Base-by-base conservation (phyloP, 805 yeast species). In the Metschnikowia lunata region DNA sequence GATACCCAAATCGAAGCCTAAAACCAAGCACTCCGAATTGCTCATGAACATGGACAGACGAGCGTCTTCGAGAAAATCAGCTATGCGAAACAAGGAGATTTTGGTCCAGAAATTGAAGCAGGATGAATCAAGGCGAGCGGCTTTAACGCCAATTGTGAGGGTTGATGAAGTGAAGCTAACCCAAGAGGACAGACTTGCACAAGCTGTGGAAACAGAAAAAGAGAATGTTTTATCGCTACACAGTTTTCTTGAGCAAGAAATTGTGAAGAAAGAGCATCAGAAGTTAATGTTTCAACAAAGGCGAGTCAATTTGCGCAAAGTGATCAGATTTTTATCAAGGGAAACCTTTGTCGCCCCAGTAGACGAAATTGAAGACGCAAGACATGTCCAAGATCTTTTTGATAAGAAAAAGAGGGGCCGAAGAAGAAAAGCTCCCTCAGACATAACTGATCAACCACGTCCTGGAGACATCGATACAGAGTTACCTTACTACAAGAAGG, bases 161-260 rank as follows among this genome's bases (percentile, higher is more conserved):
- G 60, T 63, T 8, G 64, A 72, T 46, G 67, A 71, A 39, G 62
- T 62, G 13, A 80, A 80, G 66, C 66, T 80, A 57, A 84, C 93
- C 0, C 85, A 85, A 54, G 88, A 79, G 46, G 88, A 85, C 57
- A 69, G 83, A 34, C 63, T 85, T 36, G 83, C 76, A n/a, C 93
- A 88, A 60, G 98, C 99, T 1, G 69, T 82, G 37, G 85, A 83
- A 54, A 93, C 97, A 0, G 99, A 93, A 63, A 74, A 76, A 58
- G 75, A 77, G 36, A 93, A 93, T 61, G 67, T 80, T 2, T 69
- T 79, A 26, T 85, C 97, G 3, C 69, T 93, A 51, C 80, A 85
- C 49, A 72, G 77, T 55, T 93, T 86, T 59, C 79, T 83, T 55
- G 95, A 90, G 55, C 91, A 87, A 58, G 99, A 93, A 60, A 69